Percentiles rank a stretch among this genome's conserved stretches.
Evolutionary conservation across 202 grass and related monocot species (phyloP).

Genomic region (Schoenoplectus tabernaemontani): DNA sequence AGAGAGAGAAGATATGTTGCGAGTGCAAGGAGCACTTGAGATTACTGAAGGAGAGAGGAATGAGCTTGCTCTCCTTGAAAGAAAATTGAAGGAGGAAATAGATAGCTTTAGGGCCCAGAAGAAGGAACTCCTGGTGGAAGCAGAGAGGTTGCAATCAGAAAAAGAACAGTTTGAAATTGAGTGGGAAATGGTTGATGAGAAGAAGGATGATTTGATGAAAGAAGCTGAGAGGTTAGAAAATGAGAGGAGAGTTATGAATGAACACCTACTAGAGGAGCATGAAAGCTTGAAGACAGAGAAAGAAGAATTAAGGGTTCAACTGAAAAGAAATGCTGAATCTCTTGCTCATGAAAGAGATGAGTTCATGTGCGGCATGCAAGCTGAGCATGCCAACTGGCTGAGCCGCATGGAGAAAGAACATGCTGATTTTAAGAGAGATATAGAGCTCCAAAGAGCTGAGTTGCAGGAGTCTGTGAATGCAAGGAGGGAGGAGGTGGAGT

Average conservation of each 20-base stretch:
- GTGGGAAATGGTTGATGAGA: constrained; percentile 87
- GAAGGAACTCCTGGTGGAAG: constrained; percentile 50
- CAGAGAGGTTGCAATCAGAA: constrained; percentile 68
- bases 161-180: constrained; percentile 93
- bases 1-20: constrained; percentile 46
- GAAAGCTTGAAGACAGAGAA: constrained; percentile 70
- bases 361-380: constrained; percentile 62
- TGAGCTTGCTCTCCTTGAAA: constrained; percentile 46
- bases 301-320: constrained; percentile 49
- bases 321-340: constrained; percentile 56
- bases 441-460: constrained; percentile 60
- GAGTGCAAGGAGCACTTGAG: constrained; percentile 43
- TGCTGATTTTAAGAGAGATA: constrained; percentile 60
- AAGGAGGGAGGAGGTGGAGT: constrained; percentile 59
- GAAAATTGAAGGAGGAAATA: constrained; percentile 89
- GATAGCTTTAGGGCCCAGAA: constrained; percentile 80
- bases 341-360: constrained; percentile 67
- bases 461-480: constrained; percentile 59
- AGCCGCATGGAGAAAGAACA: constrained; percentile 61
- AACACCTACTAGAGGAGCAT: constrained; percentile 51
- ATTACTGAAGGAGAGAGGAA: constrained; percentile 74
- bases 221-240: constrained; percentile 51
- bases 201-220: constrained; percentile 63
- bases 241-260: constrained; percentile 45
- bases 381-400: constrained; percentile 68